These are phyloP conservation scores for Cryptococcus hybrid DNA, from an alignment of 1,284 basidiomycete species.

Conservation along the genomic window DNA sequence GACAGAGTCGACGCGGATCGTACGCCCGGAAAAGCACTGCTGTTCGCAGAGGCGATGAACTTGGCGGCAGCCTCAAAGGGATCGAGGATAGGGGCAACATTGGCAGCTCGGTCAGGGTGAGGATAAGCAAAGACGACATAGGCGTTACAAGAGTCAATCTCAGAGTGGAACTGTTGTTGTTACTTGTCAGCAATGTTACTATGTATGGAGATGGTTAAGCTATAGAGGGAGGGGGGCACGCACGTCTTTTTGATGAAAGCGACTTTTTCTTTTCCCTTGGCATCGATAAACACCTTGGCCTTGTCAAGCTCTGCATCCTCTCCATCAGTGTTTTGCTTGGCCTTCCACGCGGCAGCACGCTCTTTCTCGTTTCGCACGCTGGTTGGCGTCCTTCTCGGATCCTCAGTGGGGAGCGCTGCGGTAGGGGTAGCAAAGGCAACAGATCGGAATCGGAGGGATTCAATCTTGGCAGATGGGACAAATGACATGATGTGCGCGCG, in stretches of 20 bases:
- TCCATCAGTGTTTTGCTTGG: conserved; percentile 58
- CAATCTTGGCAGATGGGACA: conserved; percentile 71
- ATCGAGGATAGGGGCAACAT: conserved; percentile 64
- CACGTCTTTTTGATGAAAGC: conserved; percentile 85
- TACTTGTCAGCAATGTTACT: not conserved
- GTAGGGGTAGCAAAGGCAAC: conserved; percentile 81
- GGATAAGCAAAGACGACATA: conserved; percentile 84
- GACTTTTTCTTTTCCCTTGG: conserved; percentile 87
- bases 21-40: conserved; percentile 68
- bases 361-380: conserved; percentile 49
- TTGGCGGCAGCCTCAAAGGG: conserved; percentile 69
- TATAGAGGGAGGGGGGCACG: no score
- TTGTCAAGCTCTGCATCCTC: not conserved
- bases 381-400: conserved; percentile 43
- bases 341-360: conserved; percentile 62
- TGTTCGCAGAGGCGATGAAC: conserved; percentile 65
- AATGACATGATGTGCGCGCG: conserved; percentile 68
- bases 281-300: conserved; percentile 60
- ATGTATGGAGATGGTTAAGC: no score
- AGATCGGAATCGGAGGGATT: conserved; percentile 86
- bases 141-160: conserved; percentile 69
- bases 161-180: conserved; percentile 68
- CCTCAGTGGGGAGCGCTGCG: conserved; percentile 57
- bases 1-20: conserved; percentile 27
- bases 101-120: conserved; percentile 52